A percentile compares a stretch with the other conserved stretches of the same genome.
Evolutionary conservation across 2,329 filamentous ascomycete species (phyloP).

Genomic region (Cercospora zeina): DNA sequence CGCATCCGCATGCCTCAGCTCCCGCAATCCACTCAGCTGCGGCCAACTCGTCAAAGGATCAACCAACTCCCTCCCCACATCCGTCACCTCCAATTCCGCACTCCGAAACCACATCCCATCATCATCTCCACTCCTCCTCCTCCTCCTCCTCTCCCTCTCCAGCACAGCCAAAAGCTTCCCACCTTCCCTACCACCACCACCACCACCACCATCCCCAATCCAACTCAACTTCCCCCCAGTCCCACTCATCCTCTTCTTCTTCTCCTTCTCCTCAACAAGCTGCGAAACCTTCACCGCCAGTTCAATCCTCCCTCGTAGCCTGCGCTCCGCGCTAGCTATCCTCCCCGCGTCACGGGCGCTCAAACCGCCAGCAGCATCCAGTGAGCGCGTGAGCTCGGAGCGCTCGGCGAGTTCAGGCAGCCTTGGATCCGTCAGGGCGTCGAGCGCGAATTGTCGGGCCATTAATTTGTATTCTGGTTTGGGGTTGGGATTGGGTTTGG

Average conservation of each 20-base stretch:
- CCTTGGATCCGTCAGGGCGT: neutral
- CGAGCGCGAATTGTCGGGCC: neutral
- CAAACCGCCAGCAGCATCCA: slow-evolving; percentile 15
- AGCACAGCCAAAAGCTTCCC: neutral
- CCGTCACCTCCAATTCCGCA: neutral
- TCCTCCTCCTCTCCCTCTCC: neutral
- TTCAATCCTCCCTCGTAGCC: slow-evolving; percentile 1
- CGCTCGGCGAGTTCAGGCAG: slow-evolving; percentile 11
- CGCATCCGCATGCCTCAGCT: slow-evolving; percentile 1
- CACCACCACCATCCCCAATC: too few relatives aligned
- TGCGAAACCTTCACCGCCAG: neutral
- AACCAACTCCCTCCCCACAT: neutral
- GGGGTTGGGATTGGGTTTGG: neutral
- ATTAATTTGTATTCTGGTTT: neutral
- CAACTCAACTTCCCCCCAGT: too few relatives aligned
- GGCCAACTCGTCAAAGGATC: neutral
- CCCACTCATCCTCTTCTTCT: neutral
- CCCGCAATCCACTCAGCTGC: neutral
- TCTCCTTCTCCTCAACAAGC: neutral
- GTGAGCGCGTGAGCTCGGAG: slow-evolving; percentile 13
- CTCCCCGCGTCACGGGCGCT: slow-evolving; percentile 5
- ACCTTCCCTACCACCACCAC: neutral
- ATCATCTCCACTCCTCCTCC: neutral
- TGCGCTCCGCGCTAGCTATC: slow-evolving; percentile 8
- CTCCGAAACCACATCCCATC: neutral